Percentiles rank a stretch among this genome's conserved stretches.
Evolutionary conservation across 2,329 filamentous ascomycete species (phyloP).

Genomic region (Teratosphaeria epicoccoides): DNA sequence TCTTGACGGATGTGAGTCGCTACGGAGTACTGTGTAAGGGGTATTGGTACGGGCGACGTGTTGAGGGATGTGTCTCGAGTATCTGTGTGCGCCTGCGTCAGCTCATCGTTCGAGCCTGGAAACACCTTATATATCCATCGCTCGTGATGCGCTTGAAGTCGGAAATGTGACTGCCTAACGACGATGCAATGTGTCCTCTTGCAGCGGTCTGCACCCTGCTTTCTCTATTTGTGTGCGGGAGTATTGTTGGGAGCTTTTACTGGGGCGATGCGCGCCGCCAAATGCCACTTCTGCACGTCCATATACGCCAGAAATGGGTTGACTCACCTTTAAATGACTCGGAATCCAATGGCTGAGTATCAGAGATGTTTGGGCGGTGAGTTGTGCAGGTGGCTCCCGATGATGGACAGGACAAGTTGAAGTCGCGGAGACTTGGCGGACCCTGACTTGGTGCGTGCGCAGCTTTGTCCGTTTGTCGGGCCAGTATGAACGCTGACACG

Average conservation of each 20-base stretch:
- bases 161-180: background rate
- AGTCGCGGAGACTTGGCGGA: background rate
- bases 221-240: background rate
- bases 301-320: background rate
- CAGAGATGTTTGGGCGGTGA: background rate
- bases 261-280: background rate
- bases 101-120: background rate
- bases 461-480: too few relatives aligned
- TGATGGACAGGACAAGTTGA: background rate
- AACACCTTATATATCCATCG: background rate
- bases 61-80: background rate
- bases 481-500: background rate
- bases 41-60: background rate
- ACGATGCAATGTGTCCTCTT: background rate
- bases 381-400: background rate
- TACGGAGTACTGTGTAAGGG: background rate
- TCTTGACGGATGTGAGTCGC: conserved; percentile 45
- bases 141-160: background rate
- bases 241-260: background rate
- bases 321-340: background rate
- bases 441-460: background rate
- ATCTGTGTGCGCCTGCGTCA: background rate
- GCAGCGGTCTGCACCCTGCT: background rate
- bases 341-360: background rate
- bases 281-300: background rate